phyloP scores from a whole-genome alignment of 192 early-diverging fungal species.

The Gonapodya prolifera region DNA sequence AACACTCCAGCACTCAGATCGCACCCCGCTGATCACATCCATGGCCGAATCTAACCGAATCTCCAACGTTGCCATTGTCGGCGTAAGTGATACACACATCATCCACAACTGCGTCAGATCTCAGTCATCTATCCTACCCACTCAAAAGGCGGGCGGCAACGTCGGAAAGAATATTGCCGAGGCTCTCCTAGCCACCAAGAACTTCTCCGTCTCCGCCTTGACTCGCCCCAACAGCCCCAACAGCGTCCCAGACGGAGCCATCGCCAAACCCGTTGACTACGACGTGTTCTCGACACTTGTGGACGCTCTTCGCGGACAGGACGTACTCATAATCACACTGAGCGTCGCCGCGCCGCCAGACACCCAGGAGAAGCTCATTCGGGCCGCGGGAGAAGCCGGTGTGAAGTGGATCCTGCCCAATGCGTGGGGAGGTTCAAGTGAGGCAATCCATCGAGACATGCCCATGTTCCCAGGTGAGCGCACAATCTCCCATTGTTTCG shows the following conservation, averaged over 20 bases:
- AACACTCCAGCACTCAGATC: too few species aligned
- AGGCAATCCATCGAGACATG: background rate
- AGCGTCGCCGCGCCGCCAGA: background rate
- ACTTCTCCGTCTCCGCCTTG: background rate
- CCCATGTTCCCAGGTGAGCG: background rate
- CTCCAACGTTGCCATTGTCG: too few species aligned
- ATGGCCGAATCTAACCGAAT: too few species aligned
- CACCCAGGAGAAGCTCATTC: background rate
- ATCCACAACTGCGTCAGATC: too few species aligned
- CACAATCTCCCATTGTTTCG: background rate
- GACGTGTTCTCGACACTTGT: background rate
- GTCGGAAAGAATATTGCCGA: background rate
- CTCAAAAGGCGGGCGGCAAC: background rate
- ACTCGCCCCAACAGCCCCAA: background rate
- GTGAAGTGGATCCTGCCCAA: background rate
- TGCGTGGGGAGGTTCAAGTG: too few species aligned
- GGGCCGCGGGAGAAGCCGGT: background rate
- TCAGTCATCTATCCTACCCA: too few species aligned
- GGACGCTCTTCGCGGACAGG: background rate
- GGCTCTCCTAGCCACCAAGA: background rate
- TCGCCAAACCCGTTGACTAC: background rate
- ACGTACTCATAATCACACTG: background rate
- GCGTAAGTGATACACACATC: too few species aligned
- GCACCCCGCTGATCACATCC: too few species aligned
- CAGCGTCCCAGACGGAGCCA: background rate